Percentiles rank a stretch among this genome's conserved stretches.
phyloP scores from a whole-genome alignment of 768 basidiomycete species.

The Astraeus odoratus region DNA sequence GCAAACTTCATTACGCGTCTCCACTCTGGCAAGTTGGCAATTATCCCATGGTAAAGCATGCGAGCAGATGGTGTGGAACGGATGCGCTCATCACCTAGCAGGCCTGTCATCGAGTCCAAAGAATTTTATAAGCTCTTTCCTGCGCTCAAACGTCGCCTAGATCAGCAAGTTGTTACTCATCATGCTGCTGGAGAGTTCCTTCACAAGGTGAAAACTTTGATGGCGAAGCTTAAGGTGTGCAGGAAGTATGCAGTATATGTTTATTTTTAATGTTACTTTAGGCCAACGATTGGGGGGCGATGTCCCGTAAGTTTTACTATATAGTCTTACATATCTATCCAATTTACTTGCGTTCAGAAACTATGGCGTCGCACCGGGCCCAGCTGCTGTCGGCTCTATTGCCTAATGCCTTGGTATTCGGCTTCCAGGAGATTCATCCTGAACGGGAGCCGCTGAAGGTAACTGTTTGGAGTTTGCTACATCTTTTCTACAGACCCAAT shows the following conservation, averaged over 20 bases:
- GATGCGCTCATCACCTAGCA: not conserved
- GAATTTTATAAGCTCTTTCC: constrained; percentile 48
- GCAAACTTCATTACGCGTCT: constrained; percentile 51
- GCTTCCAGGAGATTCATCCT: constrained; percentile 35
- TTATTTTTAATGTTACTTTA: constrained; percentile 11
- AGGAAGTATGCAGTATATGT: not conserved
- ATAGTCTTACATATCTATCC: not conserved
- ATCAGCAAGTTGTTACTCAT: constrained; percentile 40
- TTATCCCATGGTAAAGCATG: constrained; percentile 42
- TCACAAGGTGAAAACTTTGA: constrained; percentile 46
- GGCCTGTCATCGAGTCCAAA: constrained; percentile 48
- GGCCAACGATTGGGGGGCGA: constrained; percentile 55
- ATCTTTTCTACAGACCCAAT: not conserved
- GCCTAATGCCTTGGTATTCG: constrained; percentile 37
- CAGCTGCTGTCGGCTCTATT: constrained; percentile 33
- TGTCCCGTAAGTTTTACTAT: constrained; percentile 38
- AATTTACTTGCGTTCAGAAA: constrained; percentile 25
- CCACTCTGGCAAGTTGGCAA: constrained; percentile 42
- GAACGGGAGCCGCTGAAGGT: constrained; percentile 44
- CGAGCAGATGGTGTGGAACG: not conserved
- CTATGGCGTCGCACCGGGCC: constrained; percentile 35
- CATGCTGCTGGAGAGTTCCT: constrained; percentile 43
- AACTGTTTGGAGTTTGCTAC: not conserved
- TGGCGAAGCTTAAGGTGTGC: constrained; percentile 53
- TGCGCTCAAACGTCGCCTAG: constrained; percentile 35